These are phyloP conservation scores for Dissophora globulifera DNA, from an alignment of 192 early-diverging fungal species.

Conservation along the genomic window DNA sequence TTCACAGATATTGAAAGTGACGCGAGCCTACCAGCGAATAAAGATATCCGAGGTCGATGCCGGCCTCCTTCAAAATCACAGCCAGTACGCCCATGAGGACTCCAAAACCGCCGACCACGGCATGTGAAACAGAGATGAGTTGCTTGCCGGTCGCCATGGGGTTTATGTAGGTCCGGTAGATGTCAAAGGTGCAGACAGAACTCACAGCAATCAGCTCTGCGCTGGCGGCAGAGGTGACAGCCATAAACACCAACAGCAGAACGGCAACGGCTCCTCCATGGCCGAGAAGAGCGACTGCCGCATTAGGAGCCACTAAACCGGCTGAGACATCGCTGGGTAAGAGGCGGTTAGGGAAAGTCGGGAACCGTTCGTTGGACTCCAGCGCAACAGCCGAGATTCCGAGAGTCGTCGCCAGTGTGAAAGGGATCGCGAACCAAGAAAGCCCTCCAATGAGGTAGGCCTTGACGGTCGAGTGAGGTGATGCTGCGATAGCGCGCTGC, in stretches of 20 bases:
- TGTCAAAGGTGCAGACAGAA: constrained; percentile 77
- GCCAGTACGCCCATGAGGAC: constrained; percentile 76
- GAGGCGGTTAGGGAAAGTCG: constrained; percentile 66
- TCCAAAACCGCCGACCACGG: constrained; percentile 68
- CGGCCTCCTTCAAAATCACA: constrained; percentile 68
- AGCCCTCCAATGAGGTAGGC: constrained; percentile 79
- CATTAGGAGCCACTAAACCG: constrained; percentile 72
- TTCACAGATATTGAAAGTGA: too few species aligned
- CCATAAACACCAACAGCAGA: constrained; percentile 78
- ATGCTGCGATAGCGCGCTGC: constrained; percentile 78
- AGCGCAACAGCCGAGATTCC: constrained; percentile 75
- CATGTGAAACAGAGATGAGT: constrained; percentile 66
- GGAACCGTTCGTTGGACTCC: constrained; percentile 63
- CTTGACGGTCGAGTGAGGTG: constrained; percentile 73
- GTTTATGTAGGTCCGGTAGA: constrained; percentile 78
- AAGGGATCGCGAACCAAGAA: constrained; percentile 83
- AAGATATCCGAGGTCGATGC: constrained; percentile 74
- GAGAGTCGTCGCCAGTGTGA: constrained; percentile 77
- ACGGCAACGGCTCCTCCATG: constrained; percentile 71
- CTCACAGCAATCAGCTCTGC: constrained; percentile 82
- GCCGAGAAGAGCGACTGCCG: constrained; percentile 72
- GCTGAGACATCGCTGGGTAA: constrained; percentile 66
- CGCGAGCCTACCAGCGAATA: constrained; percentile 60
- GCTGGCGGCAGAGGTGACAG: constrained; percentile 79
- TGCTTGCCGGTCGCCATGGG: constrained; percentile 70